Base-by-base conservation (phyloP, 1,284 basidiomycete genomes). In the Leccinum cinnamomeum region DNA sequence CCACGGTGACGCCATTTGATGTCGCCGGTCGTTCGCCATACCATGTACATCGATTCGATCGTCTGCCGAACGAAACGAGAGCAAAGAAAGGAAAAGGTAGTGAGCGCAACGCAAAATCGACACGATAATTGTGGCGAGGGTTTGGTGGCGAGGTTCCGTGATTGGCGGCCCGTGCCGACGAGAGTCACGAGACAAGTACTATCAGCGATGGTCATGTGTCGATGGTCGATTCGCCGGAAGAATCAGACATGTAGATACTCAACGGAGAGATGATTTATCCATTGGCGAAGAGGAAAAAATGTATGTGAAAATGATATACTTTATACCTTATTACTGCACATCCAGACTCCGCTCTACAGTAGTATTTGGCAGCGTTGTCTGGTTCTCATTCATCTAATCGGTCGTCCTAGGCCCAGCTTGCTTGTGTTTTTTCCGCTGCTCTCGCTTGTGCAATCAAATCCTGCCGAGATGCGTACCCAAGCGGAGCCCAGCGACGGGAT, bases 11-110 rank as follows among this genome's bases (percentile, higher is more conserved):
- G 78, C 90, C 90, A 92, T 58, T 80, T 81, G 10, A 75, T 71
- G 62, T 92, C 85, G 0, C 86, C 84, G 3, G 90, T 92, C 12
- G 84, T 85, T 50, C 85, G 80, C 86, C 88, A 92, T 64, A 91
- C 73, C 28, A 89, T 73, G 69, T 88, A 90, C 60, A 90, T 78
- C 57, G 82, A 85, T 68, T 91, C 89, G 18, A 90, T 74, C 2
- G 89, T 84, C 88, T 91, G 57, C 16, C 25, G 4, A 11, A 60
- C 11, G 5, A 46, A 44, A 18, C n/a, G 41, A 44, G n/a, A 16
- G 14, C 7, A 39, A 39, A 11, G 14, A 39, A 39, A 16, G 37
- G 7, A 3, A 7, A 12, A 59, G 25, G 35, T 14, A 18, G 6
- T 35, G 37, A 54, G 12, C 30, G 10, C 30, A 33, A 33, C 7